These are phyloP conservation scores for Ogataea nitratoaversa DNA, from an alignment of 805 yeast species.

Conservation along the genomic window DNA sequence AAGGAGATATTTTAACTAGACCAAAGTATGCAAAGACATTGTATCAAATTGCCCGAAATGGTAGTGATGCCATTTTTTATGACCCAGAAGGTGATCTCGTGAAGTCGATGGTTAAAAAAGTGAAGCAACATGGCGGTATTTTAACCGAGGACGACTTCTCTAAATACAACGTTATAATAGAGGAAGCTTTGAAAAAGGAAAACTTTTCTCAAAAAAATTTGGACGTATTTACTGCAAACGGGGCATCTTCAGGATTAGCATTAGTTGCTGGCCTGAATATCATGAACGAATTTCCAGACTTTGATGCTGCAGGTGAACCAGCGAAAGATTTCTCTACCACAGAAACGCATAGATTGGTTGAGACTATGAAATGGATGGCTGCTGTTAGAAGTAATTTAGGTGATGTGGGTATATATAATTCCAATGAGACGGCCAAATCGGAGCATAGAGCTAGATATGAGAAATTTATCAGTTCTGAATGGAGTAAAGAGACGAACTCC, in stretches of 20 bases:
- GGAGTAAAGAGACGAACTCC: constrained; percentile 49
- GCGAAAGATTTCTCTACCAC: constrained; percentile 40
- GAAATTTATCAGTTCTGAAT: constrained; percentile 45
- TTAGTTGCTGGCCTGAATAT: constrained; percentile 70
- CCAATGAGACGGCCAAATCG: constrained; percentile 19
- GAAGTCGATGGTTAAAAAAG: constrained; percentile 46
- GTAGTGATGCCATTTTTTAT: constrained; percentile 73
- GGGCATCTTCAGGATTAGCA: constrained; percentile 84
- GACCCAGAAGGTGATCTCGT: constrained; percentile 80
- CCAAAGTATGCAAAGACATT: constrained; percentile 64
- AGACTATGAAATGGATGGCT: constrained; percentile 92
- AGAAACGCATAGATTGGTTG: constrained; percentile 66
- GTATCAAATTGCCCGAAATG: constrained; percentile 65
- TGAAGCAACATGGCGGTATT: constrained; percentile 61
- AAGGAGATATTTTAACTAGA: constrained; percentile 62
- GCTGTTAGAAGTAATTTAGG: constrained; percentile 84
- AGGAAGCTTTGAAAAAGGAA: constrained; percentile 39
- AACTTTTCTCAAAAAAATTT: constrained; percentile 24
- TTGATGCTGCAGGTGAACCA: constrained; percentile 24
- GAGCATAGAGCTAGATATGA: constrained; percentile 35
- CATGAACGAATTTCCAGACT: constrained; percentile 39
- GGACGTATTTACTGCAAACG: constrained; percentile 53
- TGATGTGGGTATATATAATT: constrained; percentile 40
- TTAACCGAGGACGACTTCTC: constrained; percentile 62
- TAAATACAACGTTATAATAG: constrained; percentile 50